These are phyloP conservation scores for Trichaptum fuscoviolaceum DNA, from an alignment of 768 basidiomycete genomes.

Conservation along the genomic window DNA sequence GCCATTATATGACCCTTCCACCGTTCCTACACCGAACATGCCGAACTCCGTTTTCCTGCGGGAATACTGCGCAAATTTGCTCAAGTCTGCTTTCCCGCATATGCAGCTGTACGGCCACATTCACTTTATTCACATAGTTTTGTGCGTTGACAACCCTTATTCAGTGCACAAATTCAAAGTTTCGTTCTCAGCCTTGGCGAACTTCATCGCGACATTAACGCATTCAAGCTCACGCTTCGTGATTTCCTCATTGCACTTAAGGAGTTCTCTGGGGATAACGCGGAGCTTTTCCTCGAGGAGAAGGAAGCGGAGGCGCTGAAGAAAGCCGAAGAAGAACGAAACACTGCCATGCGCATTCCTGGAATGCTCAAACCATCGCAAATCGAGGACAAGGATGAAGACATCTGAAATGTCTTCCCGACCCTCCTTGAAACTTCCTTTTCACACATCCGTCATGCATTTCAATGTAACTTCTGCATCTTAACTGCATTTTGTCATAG, in stretches of 20 bases:
- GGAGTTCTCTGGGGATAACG: slow-evolving; percentile 90
- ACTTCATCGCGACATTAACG: slow-evolving; percentile 72
- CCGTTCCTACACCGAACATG: slow-evolving; percentile 58
- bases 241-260: slow-evolving; percentile 98
- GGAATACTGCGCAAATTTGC: slow-evolving; percentile 80
- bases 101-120: slow-evolving; percentile 65
- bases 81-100: slow-evolving; percentile 89
- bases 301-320: slow-evolving; percentile 80
- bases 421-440: too few relatives aligned
- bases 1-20: slow-evolving; percentile 78
- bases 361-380: slow-evolving; percentile 97
- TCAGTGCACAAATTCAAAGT: slow-evolving; percentile 61
- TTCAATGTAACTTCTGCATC: too few relatives aligned
- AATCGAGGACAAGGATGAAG: slow-evolving; percentile 90
- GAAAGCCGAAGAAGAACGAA: slow-evolving; percentile 78
- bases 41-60: slow-evolving; percentile 78
- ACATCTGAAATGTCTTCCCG: slow-evolving; percentile 42
- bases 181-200: slow-evolving; percentile 67
- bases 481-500: too few relatives aligned
- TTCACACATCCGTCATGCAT: too few relatives aligned
- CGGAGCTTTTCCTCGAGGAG: slow-evolving; percentile 91
- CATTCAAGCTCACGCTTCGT: slow-evolving; percentile 90
- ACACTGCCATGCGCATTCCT: slow-evolving; percentile 88
- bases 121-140: not conserved
- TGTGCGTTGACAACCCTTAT: slow-evolving; percentile 10